phyloP scores from a whole-genome alignment of 2,329 filamentous ascomycete genomes.

The Pseudocercospora vitis region DNA sequence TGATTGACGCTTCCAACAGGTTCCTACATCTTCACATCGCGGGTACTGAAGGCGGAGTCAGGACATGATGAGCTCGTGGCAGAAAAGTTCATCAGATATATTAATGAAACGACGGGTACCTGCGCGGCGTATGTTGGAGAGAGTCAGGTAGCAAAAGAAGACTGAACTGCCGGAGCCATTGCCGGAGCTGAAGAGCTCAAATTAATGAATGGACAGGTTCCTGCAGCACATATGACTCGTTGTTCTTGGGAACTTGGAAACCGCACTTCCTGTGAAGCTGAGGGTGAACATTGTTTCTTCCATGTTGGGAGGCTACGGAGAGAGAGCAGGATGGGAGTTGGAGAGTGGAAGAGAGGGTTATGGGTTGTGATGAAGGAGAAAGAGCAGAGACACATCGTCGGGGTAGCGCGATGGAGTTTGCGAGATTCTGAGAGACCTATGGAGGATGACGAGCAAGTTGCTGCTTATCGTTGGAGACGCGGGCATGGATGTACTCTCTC shows the following conservation, averaged over 20 bases:
- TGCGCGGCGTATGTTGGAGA: background rate
- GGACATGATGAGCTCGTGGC: too few relatives aligned
- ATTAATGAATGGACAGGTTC: too few relatives aligned
- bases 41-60: too few relatives aligned
- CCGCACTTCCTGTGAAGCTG: background rate
- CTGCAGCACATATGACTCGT: slow-evolving; percentile 3
- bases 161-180: background rate
- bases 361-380: background rate
- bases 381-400: background rate
- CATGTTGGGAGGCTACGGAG: background rate
- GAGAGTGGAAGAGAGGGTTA: background rate
- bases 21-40: too few relatives aligned
- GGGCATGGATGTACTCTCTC: too few relatives aligned
- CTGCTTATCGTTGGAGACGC: too few relatives aligned
- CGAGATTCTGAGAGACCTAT: slow-evolving; percentile 13
- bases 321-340: background rate
- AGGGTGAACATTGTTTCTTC: background rate
- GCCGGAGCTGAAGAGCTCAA: background rate
- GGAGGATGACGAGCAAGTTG: too few relatives aligned
- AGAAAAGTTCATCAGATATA: too few relatives aligned
- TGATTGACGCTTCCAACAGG: too few relatives aligned
- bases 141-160: background rate
- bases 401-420: slow-evolving; percentile 8
- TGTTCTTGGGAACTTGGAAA: background rate
- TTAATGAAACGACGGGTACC: background rate